A percentile compares a stretch with the other conserved stretches of the same genome.
Conservation (phyloP, 768 basidiomycete genomes). For the Floccularia luteovirens region DNA sequence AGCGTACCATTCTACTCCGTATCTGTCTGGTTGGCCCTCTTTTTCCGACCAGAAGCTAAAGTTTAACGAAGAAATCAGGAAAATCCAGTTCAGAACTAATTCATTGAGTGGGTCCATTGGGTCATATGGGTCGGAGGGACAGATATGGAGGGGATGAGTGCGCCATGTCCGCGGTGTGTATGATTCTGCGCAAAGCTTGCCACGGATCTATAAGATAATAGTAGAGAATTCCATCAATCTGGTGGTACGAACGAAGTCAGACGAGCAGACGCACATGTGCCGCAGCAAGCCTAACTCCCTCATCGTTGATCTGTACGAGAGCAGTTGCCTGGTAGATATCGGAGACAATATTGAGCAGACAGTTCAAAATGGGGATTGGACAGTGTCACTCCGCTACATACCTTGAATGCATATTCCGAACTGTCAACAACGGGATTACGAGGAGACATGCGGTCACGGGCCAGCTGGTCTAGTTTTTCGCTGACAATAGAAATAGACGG, state of each 20-base stretch:
- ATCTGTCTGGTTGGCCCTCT: constrained; percentile 51
- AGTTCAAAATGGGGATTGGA: constrained; percentile 2
- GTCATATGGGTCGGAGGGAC: constrained; percentile 59
- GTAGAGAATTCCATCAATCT: background rate
- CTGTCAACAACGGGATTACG: constrained; percentile 54
- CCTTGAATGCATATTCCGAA: constrained; percentile 51
- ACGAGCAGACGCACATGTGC: constrained; percentile 39
- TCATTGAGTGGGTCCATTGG: constrained; percentile 44
- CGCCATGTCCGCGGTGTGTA: constrained; percentile 83
- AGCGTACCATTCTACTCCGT: constrained; percentile 71
- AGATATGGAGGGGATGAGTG: constrained; percentile 66
- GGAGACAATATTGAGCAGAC: background rate
- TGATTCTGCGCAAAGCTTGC: constrained; percentile 47
- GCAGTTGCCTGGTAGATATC: constrained; percentile 39
- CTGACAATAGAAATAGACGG: background rate
- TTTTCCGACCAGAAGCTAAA: constrained; percentile 86
- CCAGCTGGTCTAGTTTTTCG: constrained; percentile 2
- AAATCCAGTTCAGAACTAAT: constrained; percentile 75
- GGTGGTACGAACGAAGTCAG: constrained; percentile 2
- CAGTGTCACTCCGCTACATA: constrained; percentile 17
- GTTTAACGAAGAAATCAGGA: constrained; percentile 79
- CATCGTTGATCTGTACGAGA: constrained; percentile 50
- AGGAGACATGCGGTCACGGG: constrained; percentile 13
- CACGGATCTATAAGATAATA: constrained; percentile 45
- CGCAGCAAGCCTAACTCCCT: constrained; percentile 61